A percentile compares a stretch with the other conserved stretches of the same genome.
Conservation (phyloP, 1,139 yeast species). For the Zhuliangozyma blackwelliae region DNA sequence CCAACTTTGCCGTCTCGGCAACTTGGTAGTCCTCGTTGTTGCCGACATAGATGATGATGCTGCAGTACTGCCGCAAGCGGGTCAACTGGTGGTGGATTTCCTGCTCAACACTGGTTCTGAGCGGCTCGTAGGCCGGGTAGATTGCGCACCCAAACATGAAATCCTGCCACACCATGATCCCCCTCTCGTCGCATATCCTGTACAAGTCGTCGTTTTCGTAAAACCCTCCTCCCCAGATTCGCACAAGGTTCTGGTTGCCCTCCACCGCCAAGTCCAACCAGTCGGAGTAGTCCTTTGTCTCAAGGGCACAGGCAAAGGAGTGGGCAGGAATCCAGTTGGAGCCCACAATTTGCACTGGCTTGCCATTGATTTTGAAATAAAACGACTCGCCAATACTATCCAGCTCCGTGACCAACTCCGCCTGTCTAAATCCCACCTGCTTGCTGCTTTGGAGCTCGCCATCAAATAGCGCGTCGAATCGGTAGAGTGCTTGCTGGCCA, state of each 20-base stretch:
- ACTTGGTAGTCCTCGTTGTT: slow-evolving; percentile 47
- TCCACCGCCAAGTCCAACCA: slow-evolving; percentile 29
- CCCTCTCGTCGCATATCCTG: slow-evolving; percentile 38
- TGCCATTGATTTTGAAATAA: slow-evolving; percentile 36
- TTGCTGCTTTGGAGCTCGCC: slow-evolving; percentile 5
- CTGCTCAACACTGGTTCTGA: slow-evolving; percentile 20
- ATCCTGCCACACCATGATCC: slow-evolving; percentile 48
- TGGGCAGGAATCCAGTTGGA: slow-evolving; percentile 50
- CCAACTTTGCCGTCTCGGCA: slow-evolving; percentile 31
- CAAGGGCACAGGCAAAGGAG: slow-evolving; percentile 28
- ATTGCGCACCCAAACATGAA: slow-evolving; percentile 53
- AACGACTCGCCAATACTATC: slow-evolving; percentile 33
- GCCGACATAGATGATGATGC: slow-evolving; percentile 33
- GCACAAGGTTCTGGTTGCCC: slow-evolving; percentile 41
- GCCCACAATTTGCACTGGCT: slow-evolving; percentile 35
- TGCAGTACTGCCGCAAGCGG: slow-evolving; percentile 34
- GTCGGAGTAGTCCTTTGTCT: slow-evolving; percentile 25
- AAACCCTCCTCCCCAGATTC: slow-evolving; percentile 52
- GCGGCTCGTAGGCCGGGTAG: slow-evolving; percentile 33
- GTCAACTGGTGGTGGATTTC: slow-evolving; percentile 34
- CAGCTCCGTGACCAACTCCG: slow-evolving; percentile 34
- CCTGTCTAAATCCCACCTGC: slow-evolving; percentile 32
- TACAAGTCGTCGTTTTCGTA: slow-evolving; percentile 41
- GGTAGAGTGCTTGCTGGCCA: slow-evolving; percentile 34
- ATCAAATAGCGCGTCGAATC: slow-evolving; percentile 13